Percentiles rank a stretch among this genome's conserved stretches.
Evolutionary conservation across 176 grass and related monocot species (phyloP).

Genomic region (Oryza nivara): DNA sequence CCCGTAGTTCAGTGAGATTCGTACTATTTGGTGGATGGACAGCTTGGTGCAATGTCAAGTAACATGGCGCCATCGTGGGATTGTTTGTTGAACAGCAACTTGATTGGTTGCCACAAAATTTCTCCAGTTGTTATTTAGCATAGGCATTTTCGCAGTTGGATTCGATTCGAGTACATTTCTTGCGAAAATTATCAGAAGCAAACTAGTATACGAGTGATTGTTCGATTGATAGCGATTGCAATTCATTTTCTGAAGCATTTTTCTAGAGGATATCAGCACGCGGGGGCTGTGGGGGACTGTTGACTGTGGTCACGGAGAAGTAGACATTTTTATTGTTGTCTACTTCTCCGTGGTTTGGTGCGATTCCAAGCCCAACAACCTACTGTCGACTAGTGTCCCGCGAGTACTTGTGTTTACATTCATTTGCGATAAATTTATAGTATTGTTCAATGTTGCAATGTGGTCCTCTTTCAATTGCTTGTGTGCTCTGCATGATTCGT

Average conservation of each 20-base stretch:
- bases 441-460: too few relatives aligned
- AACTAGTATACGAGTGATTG: too few relatives aligned
- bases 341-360: neutral
- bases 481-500: neutral
- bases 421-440: neutral
- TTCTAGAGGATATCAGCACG: neutral
- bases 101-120: neutral
- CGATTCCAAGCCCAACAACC: neutral
- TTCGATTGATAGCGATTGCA: too few relatives aligned
- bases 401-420: neutral
- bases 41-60: neutral
- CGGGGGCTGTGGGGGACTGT: too few relatives aligned
- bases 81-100: conserved; percentile 12
- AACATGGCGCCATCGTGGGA: conserved; percentile 15
- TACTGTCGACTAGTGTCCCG: neutral
- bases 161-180: too few relatives aligned
- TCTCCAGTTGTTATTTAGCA: neutral
- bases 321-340: neutral
- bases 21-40: neutral
- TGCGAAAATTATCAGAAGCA: too few relatives aligned
- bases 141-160: too few relatives aligned
- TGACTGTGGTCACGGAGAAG: too few relatives aligned
- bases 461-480: neutral
- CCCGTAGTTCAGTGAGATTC: neutral
- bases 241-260: neutral